phyloP scores from a whole-genome alignment of 768 basidiomycete species.

The Daedalea quercina region DNA sequence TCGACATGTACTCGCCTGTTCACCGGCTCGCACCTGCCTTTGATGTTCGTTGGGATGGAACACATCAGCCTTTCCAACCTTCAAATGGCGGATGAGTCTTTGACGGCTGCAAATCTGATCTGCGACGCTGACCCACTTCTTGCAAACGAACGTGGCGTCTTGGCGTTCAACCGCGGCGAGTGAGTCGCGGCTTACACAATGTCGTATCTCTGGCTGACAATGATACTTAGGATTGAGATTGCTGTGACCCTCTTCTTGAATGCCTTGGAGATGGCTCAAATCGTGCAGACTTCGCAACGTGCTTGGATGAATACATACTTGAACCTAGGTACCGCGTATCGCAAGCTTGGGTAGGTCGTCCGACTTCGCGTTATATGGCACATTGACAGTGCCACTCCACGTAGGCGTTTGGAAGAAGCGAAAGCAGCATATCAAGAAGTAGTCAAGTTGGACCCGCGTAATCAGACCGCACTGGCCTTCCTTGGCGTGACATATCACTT shows the following conservation, averaged over 20 bases:
- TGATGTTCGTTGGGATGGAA: constrained; percentile 98
- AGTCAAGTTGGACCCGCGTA: constrained; percentile 81
- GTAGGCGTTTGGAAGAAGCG: constrained; percentile 50
- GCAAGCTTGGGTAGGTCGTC: constrained; percentile 64
- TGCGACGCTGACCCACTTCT: constrained; percentile 87
- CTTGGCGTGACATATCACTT: constrained; percentile 87
- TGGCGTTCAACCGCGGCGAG: constrained; percentile 84
- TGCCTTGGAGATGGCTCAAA: constrained; percentile 75
- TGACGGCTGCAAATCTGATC: constrained; percentile 73
- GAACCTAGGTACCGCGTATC: constrained; percentile 86
- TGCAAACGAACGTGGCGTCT: constrained; percentile 88
- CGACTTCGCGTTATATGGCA: background rate
- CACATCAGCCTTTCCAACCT: constrained; percentile 86
- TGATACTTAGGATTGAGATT: background rate
- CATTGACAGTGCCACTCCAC: no score
- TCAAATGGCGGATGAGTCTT: constrained; percentile 78
- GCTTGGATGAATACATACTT: constrained; percentile 88
- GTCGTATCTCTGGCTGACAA: background rate
- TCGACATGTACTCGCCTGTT: constrained; percentile 95
- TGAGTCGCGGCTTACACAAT: constrained; percentile 29
- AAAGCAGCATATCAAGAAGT: constrained; percentile 70
- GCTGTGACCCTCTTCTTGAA: constrained; percentile 55
- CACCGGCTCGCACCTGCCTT: constrained; percentile 91
- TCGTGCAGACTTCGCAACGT: constrained; percentile 77
- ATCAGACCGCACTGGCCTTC: constrained; percentile 75